Evolutionary conservation across 2,329 filamentous ascomycete genomes (phyloP), one percentile per base, ranked within the genome.

Genomic region (Myriangium duriaei): DNA sequence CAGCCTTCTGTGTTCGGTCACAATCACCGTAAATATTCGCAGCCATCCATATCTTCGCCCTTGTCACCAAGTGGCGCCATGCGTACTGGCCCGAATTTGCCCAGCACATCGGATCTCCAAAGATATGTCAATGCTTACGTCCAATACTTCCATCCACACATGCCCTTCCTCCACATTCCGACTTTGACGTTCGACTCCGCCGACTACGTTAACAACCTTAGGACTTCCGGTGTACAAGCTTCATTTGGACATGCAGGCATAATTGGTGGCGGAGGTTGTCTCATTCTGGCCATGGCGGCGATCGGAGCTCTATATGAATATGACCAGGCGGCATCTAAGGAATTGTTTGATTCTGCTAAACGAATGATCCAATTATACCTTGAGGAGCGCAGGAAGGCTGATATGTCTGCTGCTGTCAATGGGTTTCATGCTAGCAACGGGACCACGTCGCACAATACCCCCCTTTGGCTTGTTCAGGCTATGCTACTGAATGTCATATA

Each of bases 401-500:
- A 92, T 54, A 79, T 92, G 56, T 70, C 71, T 14, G 69, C 71
- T 30, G 69, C 69, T 4, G 59, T 74, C 15, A 72, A 67, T 37
- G 69, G 71, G 5, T 47, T 47, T 7, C 43, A 47, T 11, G 48
- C 48, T 32, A 34, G 34, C 15, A 12, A 37, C 11, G 62, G 68
- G 10, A 64, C 59, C 42, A 63, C 68, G 31, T 50, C 54, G 5
- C 57, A 58, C 30, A 88, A 74, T 39, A 76, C 87, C 2, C 88
- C 88, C 1, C 69, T 95, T 29, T 96, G 88, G 87, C 70, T 98
- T 16, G 86, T 96, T 11, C 91, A 96, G 59, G 85, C 88, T 0
- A 96, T 96, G 88, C 67, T 96, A 6, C 69, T 98, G 35, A 96
- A 94, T 54, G 83, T 96, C 26, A 82, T 95, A 11, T 96, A 94